Conservation (phyloP, 176 grass and related monocot genomes). For the Triticum timopheevii region DNA sequence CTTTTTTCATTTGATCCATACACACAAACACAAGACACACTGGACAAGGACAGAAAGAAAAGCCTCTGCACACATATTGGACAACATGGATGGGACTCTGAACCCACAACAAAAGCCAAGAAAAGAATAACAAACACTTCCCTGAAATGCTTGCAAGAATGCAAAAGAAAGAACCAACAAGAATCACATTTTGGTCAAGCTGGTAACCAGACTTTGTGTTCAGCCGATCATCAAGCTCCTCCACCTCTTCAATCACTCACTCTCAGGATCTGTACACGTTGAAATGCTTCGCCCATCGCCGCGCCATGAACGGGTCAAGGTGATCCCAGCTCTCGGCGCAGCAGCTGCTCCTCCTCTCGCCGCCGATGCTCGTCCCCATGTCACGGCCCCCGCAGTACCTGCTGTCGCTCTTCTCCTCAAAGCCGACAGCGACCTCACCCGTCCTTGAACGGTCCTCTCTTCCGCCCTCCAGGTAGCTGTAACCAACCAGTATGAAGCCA, state of each 20-base stretch:
- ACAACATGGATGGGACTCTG: constrained; percentile 24
- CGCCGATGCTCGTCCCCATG: constrained; percentile 28
- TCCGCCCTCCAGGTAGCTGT: constrained; percentile 76
- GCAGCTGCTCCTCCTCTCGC: constrained; percentile 68
- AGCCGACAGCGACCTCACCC: constrained; percentile 56
- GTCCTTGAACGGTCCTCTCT: constrained; percentile 58
- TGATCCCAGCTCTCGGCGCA: constrained; percentile 63
- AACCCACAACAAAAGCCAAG: constrained; percentile 22
- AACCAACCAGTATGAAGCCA: constrained; percentile 61
- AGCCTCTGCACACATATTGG: constrained; percentile 25
- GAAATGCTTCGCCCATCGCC: constrained; percentile 92
- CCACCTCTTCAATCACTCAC: neutral
- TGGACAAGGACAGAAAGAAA: constrained; percentile 6
- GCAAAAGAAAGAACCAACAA: constrained; percentile 39
- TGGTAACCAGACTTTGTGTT: neutral
- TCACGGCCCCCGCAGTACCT: constrained; percentile 30
- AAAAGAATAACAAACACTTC: neutral
- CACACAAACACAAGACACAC: constrained; percentile 18
- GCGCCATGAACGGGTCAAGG: constrained; percentile 83
- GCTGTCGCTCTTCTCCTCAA: constrained; percentile 53
- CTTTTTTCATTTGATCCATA: constrained; percentile 2
- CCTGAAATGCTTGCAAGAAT: constrained; percentile 32
- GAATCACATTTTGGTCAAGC: constrained; percentile 13
- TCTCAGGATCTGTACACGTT: constrained; percentile 68
- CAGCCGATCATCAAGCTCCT: neutral